These are phyloP conservation scores for Vitis labrusca DNA, from an alignment of 164 flowering plant genomes.

Conservation along the genomic window DNA sequence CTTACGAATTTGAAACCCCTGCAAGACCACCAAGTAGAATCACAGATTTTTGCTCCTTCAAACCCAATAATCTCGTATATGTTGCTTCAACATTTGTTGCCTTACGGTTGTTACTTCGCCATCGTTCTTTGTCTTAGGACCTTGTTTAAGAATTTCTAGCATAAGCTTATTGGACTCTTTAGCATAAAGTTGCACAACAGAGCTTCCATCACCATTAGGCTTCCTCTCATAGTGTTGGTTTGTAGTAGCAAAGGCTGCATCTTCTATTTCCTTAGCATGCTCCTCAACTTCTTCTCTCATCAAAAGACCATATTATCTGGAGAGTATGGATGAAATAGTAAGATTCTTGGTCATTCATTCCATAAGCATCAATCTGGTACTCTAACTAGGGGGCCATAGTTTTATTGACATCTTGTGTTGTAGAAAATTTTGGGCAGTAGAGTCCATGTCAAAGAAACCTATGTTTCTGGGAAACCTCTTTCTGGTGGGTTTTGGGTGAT, in stretches of 20 bases:
- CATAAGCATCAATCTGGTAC: conserved; percentile 53
- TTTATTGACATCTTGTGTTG: conserved; percentile 39
- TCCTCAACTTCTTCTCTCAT: conserved; percentile 57
- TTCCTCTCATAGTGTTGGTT: conserved; percentile 46
- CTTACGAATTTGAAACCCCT: not conserved
- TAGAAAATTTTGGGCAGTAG: conserved; percentile 20
- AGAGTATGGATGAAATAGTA: conserved; percentile 49
- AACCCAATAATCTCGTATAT: conserved; percentile 39
- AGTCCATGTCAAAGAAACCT: conserved; percentile 39
- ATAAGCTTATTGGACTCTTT: conserved; percentile 61
- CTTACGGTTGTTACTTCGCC: conserved; percentile 27
- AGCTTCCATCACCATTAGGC: conserved; percentile 67
- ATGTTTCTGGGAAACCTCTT: not conserved
- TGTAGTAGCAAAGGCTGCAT: conserved; percentile 45
- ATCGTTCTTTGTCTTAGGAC: conserved; percentile 37
- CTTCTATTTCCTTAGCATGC: conserved; percentile 55
- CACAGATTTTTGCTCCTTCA: conserved; percentile 36
- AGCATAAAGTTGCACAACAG: conserved; percentile 62
- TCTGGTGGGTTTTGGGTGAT: not conserved
- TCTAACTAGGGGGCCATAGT: conserved; percentile 66
- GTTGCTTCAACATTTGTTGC: conserved; percentile 55
- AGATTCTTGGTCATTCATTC: conserved; percentile 60
- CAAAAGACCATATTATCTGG: conserved; percentile 58
- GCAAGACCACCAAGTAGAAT: conserved; percentile 52
- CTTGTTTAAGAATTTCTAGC: conserved; percentile 58